These are phyloP conservation scores for Fomitiporia mediterranea DNA, from an alignment of 1,284 basidiomycete species.

Conservation along the genomic window DNA sequence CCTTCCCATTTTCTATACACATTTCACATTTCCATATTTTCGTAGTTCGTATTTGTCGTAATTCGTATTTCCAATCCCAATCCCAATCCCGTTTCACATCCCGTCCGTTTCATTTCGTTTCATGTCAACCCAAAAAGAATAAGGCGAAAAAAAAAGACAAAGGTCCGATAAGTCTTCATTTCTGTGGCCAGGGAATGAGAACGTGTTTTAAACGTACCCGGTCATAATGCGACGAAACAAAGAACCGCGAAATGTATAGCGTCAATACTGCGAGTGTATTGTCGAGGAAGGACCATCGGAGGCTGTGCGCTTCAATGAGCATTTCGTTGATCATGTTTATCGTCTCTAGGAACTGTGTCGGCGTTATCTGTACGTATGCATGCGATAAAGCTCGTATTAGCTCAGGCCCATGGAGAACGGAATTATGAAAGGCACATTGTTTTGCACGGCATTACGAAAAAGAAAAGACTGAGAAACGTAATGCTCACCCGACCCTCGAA, in stretches of 20 bases:
- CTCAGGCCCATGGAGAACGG: not conserved
- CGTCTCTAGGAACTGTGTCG: constrained; percentile 80
- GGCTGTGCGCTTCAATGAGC: constrained; percentile 72
- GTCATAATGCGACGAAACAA: constrained; percentile 68
- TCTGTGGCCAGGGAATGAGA: too few species aligned
- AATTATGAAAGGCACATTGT: too few species aligned
- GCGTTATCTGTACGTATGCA: constrained; percentile 57
- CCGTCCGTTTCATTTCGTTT: too few species aligned
- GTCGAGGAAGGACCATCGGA: constrained; percentile 58
- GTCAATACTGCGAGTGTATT: constrained; percentile 69
- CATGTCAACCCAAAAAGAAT: too few species aligned
- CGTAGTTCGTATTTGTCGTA: too few species aligned
- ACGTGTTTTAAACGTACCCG: constrained; percentile 46
- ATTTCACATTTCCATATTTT: too few species aligned
- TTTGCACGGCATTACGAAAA: constrained; percentile 5
- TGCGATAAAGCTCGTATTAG: not conserved
- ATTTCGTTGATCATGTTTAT: constrained; percentile 80
- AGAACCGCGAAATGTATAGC: constrained; percentile 64
- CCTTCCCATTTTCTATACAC: constrained; percentile 70
- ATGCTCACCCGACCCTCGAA: constrained; percentile 75
- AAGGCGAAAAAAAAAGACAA: too few species aligned
- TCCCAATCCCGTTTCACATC: too few species aligned
- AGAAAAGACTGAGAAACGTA: constrained; percentile 13
- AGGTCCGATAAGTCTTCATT: too few species aligned
- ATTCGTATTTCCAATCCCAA: too few species aligned